Base-by-base conservation (phyloP, 257 asterid genomes). In the Solanum chilense region DNA sequence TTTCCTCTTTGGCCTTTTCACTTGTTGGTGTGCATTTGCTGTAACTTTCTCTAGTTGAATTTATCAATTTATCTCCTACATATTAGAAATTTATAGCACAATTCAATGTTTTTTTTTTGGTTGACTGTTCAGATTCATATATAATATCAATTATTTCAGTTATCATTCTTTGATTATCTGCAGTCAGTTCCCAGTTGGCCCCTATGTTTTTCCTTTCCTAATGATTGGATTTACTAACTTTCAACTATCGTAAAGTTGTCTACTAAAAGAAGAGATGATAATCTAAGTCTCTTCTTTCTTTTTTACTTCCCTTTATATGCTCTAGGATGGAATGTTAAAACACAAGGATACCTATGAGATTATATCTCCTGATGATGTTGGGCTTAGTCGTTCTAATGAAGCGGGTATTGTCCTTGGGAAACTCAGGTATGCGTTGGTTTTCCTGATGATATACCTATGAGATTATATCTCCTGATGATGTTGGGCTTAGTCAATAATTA, bases 401-500 rank as follows among this genome's bases (percentile, higher is more conserved):
- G 96, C 98, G 81, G 99, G 99, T 82, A 94, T 97, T 88, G 98
- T 94, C 86, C 99, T 97, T 25, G 99, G 99, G 73, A 97, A 97
- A 93, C 98, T 97, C 86, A 95, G 99, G 99, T 95, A 90, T 84
- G 90, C 83, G 83, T 49, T 31, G n/a, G 85, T 86, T 84, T 69
- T 85, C 27, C 71, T n/a, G n/a, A n/a, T n/a, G n/a, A n/a, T n/a
- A n/a, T n/a, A n/a, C n/a, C n/a, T n/a, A n/a, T n/a, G n/a, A n/a
- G n/a, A n/a, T n/a, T n/a, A n/a, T n/a, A n/a, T n/a, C n/a, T n/a
- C n/a, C n/a, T n/a, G n/a, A n/a, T n/a, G n/a, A n/a, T n/a, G n/a
- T n/a, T n/a, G n/a, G n/a, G n/a, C n/a, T n/a, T n/a, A 41, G 42
- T 44, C 56, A 56, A 41, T 14, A 44, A 14, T 77, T 80, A 78